phyloP scores from a whole-genome alignment of 2,329 filamentous ascomycete species.

The Sporothrix protearum region DNA sequence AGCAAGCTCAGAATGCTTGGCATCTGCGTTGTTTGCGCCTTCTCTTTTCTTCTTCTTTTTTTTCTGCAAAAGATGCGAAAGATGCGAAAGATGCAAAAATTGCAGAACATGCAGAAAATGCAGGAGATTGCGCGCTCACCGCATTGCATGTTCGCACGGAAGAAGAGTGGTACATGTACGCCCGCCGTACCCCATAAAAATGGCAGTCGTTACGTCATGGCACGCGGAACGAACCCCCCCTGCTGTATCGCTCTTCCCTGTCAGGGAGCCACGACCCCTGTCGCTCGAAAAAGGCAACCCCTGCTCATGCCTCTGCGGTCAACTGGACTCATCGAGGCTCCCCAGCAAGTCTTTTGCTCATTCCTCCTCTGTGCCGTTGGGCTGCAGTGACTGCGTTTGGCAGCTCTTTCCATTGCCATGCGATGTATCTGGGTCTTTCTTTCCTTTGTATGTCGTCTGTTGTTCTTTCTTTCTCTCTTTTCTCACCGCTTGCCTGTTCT shows the following conservation, averaged over 20 bases:
- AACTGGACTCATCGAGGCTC: no score
- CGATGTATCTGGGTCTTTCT: background rate
- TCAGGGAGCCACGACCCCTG: background rate
- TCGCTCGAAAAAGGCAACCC: background rate
- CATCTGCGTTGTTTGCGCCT: background rate
- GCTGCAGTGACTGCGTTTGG: background rate
- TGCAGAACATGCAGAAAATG: background rate
- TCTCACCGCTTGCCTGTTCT: background rate
- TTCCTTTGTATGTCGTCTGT: background rate
- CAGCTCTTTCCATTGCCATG: background rate
- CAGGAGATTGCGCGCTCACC: background rate
- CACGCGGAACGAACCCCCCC: background rate
- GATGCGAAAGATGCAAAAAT: background rate
- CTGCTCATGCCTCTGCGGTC: background rate
- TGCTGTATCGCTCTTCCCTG: background rate
- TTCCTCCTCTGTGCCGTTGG: background rate
- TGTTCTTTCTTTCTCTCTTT: background rate
- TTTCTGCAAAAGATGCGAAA: background rate
- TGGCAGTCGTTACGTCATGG: constrained; percentile 15
- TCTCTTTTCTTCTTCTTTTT: background rate
- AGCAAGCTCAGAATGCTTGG: background rate
- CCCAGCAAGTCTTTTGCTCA: background rate
- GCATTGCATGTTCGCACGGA: background rate
- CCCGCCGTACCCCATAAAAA: background rate
- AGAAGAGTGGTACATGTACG: background rate